phyloP scores from a whole-genome alignment of 371 early-diverging fungal genomes.

The Mycotypha africana region DNA sequence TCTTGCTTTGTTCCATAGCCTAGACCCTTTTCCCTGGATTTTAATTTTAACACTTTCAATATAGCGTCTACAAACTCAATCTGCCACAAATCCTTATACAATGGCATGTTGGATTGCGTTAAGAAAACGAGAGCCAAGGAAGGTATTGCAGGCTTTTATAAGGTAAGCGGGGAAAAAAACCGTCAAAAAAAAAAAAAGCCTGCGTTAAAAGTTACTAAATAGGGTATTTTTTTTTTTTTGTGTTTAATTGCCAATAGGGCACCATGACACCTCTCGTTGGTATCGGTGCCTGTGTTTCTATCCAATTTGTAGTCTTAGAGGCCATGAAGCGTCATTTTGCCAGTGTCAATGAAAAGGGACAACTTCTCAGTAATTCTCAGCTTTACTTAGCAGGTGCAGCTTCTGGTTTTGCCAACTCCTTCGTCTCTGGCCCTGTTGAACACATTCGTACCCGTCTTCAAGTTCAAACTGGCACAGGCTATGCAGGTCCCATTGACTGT shows the following conservation, averaged over 20 bases:
- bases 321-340: conserved; percentile 68
- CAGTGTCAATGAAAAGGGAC: conserved; percentile 32
- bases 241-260: conserved; percentile 45
- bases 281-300: conserved; percentile 77
- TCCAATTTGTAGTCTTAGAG: conserved; percentile 76
- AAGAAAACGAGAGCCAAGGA: conserved; percentile 65
- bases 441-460: conserved; percentile 78
- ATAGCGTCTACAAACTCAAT: conserved; percentile 87
- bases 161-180: too few species aligned
- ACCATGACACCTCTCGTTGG: conserved; percentile 75
- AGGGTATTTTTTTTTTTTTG: conserved; percentile 5
- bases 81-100: conserved; percentile 60
- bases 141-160: conserved; percentile 72
- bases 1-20: too few species aligned
- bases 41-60: not conserved
- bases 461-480: conserved; percentile 57
- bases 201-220: conserved; percentile 15
- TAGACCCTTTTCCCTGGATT: too few species aligned
- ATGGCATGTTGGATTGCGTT: conserved; percentile 72
- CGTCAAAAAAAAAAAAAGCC: too few species aligned
- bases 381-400: conserved; percentile 76
- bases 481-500: conserved; percentile 69
- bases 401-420: too few species aligned
- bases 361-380: conserved; percentile 54
- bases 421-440: conserved; percentile 83